Evolutionary conservation across 75 land plant genomes (phyloP).

Genomic region (Picea glauca): DNA sequence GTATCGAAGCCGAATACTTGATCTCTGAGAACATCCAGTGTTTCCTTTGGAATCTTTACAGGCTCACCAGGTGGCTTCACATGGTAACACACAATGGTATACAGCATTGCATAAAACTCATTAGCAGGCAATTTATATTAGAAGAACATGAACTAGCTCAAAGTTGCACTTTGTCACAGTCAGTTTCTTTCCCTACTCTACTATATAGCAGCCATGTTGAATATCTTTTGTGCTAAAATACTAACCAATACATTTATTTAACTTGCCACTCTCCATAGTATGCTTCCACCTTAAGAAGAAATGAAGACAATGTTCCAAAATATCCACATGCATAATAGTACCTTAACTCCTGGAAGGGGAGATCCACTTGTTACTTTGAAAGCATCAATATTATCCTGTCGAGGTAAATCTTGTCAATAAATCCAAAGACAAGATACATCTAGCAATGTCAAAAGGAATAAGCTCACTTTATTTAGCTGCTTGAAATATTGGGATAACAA

Average conservation of each 20-base stretch:
- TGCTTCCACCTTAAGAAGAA: background rate
- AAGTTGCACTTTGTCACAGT: background rate
- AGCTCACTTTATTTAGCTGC: too few species aligned
- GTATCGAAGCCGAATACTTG: conserved; percentile 98
- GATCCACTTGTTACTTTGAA: conserved; percentile 69
- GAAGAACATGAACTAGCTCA: background rate
- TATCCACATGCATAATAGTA: conserved; percentile 16
- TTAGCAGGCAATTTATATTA: conserved; percentile 4
- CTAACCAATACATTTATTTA: background rate
- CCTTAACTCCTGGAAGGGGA: conserved; percentile 88
- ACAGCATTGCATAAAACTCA: background rate
- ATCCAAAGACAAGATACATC: conserved; percentile 1
- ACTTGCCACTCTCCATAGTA: background rate
- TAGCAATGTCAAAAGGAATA: too few species aligned
- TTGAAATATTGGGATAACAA: too few species aligned
- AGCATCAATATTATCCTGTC: conserved; percentile 36
- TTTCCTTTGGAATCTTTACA: conserved; percentile 64
- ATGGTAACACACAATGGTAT: background rate
- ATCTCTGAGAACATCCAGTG: conserved; percentile 65
- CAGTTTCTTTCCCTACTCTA: background rate
- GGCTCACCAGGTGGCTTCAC: conserved; percentile 56
- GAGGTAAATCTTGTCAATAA: background rate
- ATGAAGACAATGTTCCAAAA: background rate
- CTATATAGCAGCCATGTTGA: background rate
- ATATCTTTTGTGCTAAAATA: background rate